Evolutionary conservation across 495 filamentous ascomycete species (phyloP).

Genomic region (Penicillium pulvis): DNA sequence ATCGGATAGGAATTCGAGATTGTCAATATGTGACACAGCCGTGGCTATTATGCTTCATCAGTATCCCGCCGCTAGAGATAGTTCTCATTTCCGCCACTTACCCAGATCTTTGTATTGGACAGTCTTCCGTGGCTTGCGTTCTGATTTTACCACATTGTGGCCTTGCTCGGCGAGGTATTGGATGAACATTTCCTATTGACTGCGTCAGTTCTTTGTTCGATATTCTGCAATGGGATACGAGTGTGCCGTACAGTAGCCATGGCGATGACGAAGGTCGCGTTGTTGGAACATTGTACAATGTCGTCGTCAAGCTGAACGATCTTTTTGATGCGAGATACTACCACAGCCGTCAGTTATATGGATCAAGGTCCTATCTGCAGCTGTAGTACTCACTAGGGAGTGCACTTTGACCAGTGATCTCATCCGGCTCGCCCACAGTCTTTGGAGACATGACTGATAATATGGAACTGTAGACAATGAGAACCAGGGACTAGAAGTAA

Average conservation of each 20-base stretch:
- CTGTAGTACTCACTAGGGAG: constrained; percentile 71
- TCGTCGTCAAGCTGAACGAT: constrained; percentile 89
- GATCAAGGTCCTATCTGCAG: not conserved
- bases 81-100: constrained; percentile 34
- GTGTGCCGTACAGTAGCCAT: constrained; percentile 70
- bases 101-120: constrained; percentile 95
- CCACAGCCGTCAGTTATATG: constrained; percentile 14
- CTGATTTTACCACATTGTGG: constrained; percentile 84
- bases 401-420: constrained; percentile 80
- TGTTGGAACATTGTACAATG: constrained; percentile 80
- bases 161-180: constrained; percentile 85
- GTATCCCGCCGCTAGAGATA: not conserved
- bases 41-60: constrained; percentile 56
- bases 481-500: not conserved
- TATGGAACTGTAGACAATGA: not conserved
- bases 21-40: constrained; percentile 85
- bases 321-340: constrained; percentile 91
- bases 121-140: constrained; percentile 87
- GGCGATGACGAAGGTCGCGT: constrained; percentile 92
- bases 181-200: constrained; percentile 85
- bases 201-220: constrained; percentile 17
- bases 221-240: not conserved
- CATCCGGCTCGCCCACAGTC: constrained; percentile 73
- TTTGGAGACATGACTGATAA: constrained; percentile 79
- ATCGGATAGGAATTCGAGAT: constrained; percentile 93